Evolutionary conservation across 2,329 filamentous ascomycete genomes (phyloP).

Genomic region (Cytospora chrysosperma): DNA sequence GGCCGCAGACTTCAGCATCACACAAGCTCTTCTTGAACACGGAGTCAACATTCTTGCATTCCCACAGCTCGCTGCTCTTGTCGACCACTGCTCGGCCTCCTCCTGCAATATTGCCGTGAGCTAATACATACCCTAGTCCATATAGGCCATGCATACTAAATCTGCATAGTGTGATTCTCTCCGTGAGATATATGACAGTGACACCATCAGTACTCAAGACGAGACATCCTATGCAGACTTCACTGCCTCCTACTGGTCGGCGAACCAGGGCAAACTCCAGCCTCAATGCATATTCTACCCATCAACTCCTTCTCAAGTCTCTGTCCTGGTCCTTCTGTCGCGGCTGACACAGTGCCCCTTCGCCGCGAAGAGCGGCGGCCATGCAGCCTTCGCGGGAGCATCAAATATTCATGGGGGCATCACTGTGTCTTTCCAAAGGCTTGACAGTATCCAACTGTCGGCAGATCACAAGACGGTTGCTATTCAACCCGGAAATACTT

Average conservation of each 20-base stretch:
- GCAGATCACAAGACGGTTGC: background rate
- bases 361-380: slow-evolving; percentile 14
- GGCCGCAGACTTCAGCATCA: slow-evolving; percentile 21
- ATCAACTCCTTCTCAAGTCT: background rate
- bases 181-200: slow-evolving; percentile 12
- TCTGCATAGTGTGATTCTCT: slow-evolving; percentile 19
- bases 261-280: slow-evolving; percentile 20
- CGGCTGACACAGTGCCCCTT: slow-evolving; percentile 12
- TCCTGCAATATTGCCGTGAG: background rate
- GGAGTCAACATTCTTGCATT: slow-evolving; percentile 24
- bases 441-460: background rate
- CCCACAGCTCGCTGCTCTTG: slow-evolving; percentile 11
- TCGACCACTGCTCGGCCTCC: slow-evolving; percentile 1
- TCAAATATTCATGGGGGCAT: slow-evolving; percentile 12
- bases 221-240: slow-evolving; percentile 15
- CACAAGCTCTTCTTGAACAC: slow-evolving; percentile 20
- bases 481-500: slow-evolving; percentile 3
- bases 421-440: slow-evolving; percentile 5
- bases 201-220: slow-evolving; percentile 10
- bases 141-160: background rate
- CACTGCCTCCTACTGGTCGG: slow-evolving; percentile 22
- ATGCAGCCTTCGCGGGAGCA: slow-evolving; percentile 7
- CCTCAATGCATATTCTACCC: slow-evolving; percentile 20
- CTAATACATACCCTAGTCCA: background rate
- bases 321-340: background rate